Conservation (phyloP, 352 stramenopile species). For the Hyaloperonospora arabidopsidis region DNA sequence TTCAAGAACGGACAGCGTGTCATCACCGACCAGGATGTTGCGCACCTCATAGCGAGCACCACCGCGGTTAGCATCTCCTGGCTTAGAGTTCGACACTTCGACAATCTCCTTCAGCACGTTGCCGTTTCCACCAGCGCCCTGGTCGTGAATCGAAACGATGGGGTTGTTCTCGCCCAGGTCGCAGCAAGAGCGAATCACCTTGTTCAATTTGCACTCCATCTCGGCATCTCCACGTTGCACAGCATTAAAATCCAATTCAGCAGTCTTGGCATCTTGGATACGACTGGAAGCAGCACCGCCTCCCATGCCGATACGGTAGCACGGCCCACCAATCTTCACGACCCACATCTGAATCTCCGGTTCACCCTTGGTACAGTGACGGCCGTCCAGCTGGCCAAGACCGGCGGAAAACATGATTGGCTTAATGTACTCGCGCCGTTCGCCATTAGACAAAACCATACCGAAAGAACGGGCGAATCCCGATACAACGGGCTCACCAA, state of each 20-base stretch:
- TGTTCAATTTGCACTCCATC: conserved; percentile 99
- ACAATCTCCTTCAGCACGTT: conserved; percentile 99
- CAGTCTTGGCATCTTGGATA: conserved; percentile 90
- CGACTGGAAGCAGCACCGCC: conserved; percentile 94
- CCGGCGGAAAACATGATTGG: conserved; percentile 99
- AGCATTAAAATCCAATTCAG: conserved; percentile 97
- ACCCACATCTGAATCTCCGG: conserved; percentile 95
- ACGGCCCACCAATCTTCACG: conserved; percentile 97
- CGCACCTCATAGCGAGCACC: conserved; percentile 92
- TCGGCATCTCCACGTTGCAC: conserved; percentile 99
- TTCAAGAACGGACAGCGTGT: conserved; percentile 97
- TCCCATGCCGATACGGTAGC: conserved; percentile 98
- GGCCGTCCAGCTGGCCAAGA: conserved; percentile 92
- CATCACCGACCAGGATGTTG: conserved; percentile 94
- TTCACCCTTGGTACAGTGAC: conserved; percentile 91
- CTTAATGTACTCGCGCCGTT: conserved; percentile 99
- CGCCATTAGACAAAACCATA: conserved; percentile 90
- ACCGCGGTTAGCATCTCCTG: conserved; percentile 82
- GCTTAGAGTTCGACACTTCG: conserved; percentile 75
- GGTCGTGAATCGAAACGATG: conserved; percentile 99
- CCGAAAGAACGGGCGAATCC: conserved; percentile 97
- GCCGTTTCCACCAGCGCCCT: conserved; percentile 98
- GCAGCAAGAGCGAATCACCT: conserved; percentile 96
- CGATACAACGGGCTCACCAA: conserved; percentile 97
- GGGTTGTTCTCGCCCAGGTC: conserved; percentile 96